These are phyloP conservation scores for Terfezia claveryi DNA, from an alignment of 495 filamentous ascomycete genomes.

Conservation along the genomic window DNA sequence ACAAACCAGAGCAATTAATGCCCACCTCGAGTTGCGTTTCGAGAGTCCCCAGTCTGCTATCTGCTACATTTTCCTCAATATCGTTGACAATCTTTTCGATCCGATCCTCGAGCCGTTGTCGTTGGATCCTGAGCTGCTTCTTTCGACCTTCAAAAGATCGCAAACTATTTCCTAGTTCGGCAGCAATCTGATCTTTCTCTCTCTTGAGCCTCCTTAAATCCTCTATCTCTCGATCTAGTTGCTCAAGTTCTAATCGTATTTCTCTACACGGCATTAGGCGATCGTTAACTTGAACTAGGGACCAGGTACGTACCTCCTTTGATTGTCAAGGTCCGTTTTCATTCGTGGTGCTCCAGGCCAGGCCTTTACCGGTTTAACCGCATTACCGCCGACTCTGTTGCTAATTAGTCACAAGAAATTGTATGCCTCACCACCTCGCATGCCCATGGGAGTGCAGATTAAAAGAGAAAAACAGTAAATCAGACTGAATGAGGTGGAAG, in stretches of 20 bases:
- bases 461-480: not conserved
- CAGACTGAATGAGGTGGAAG: not conserved
- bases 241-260: slow-evolving; percentile 24
- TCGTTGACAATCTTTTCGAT: slow-evolving; percentile 36
- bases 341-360: slow-evolving; percentile 35
- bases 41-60: slow-evolving; percentile 40
- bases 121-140: slow-evolving; percentile 29
- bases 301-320: slow-evolving; percentile 33
- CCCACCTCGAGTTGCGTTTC: slow-evolving; percentile 24
- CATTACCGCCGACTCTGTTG: slow-evolving; percentile 31
- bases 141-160: slow-evolving; percentile 24
- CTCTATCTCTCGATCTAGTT: slow-evolving; percentile 13
- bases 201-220: slow-evolving; percentile 6
- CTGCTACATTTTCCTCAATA: slow-evolving; percentile 38
- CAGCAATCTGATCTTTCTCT: slow-evolving; percentile 7
- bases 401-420: slow-evolving; percentile 13
- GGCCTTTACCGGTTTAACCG: slow-evolving; percentile 31
- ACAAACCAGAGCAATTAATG: not conserved
- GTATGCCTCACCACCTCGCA: no score
- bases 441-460: no score
- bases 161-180: slow-evolving; percentile 22
- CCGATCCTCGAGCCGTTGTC: slow-evolving; percentile 36
- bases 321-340: slow-evolving; percentile 52
- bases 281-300: slow-evolving; percentile 4
- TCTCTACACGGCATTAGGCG: slow-evolving; percentile 9